Evolutionary conservation across 2,329 filamentous ascomycete species (phyloP), one percentile per base, ranked within the genome.

Genomic region (Camillea tinctor): DNA sequence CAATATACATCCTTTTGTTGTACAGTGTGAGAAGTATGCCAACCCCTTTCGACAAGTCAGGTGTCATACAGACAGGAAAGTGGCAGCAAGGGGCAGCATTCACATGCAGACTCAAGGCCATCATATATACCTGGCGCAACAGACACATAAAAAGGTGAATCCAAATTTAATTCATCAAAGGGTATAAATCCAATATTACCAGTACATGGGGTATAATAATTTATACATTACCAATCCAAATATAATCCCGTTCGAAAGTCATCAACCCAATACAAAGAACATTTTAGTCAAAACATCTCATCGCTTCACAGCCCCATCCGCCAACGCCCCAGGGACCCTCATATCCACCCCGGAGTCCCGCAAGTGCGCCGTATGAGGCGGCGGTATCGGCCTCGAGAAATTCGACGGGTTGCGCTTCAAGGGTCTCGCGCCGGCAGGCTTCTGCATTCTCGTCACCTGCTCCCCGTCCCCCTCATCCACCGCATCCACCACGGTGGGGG

Each of bases 351-450:
- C 65, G 11, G 56, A 63, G 15, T 63, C 62, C 19, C 24, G 26
- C 26, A 30, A 7, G 7, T 50, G 19, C 60, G 49, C 7, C 59
- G 54, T n/a, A 6, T 60, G 57, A 26, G 9, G 57, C 21, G 63
- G 60, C 21, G 57, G 64, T 15, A 70, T 58, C 15, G 67, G 68
- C 15, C 67, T 60, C 17, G 69, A 70, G 55, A 70, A 70, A 51
- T 70, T 71, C 49, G 69, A 71, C 21, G 60, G 60, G 21, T 62
- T 64, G 36, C 65, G 62, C 44, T 44, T 59, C 4, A 67, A 26
- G 2, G 51, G 51, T 22, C 59, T 52, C 21, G 21, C 19, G 2
- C 15, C 54, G 4, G 59, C 65, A 5, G 66, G 63, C 21, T 65
- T 61, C 51, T 67, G 64, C 50, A 50, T 62, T 17, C 36, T 57